Base-by-base conservation (phyloP, 2,329 filamentous ascomycete genomes). In the Penicillium sp. region DNA sequence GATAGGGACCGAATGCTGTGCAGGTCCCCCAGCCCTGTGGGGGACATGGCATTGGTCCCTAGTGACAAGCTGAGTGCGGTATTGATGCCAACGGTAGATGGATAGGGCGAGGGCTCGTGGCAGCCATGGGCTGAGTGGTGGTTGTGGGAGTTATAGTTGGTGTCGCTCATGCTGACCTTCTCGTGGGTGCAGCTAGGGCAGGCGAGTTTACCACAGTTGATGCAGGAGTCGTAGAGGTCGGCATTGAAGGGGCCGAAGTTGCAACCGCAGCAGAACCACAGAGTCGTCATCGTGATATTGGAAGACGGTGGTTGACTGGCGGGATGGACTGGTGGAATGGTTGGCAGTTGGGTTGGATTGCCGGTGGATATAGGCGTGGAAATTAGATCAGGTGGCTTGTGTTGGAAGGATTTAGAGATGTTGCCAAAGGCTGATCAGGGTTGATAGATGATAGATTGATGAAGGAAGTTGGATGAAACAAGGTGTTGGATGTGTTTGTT, bases 251-350 rank as follows among this genome's bases (percentile, higher is more conserved):
- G 74, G 27, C 74, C 74, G 50, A 69, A 70, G 35, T 57, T 54
- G 63, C 74, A 77, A 5, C 60, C 44, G 50, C 73, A 75, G 61
- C 74, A 77, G 57, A 70, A 70, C 74, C 74, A 77, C 24, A 70
- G 52, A 13, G 60, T 61, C 35, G 66, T 50, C 65, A 67, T 69
- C 14, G 13, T 58, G 40, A 40, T 52, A 22, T 41, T 2, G 31
- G 49, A 39, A 41, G 50, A 33, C 5, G 31, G 43, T 49, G 19
- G 24, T 27, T 18, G 36, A 22, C 24, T 33, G 50, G 50, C 37
- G 5, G 37, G 24, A 33, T 33, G 41, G 18, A n/a, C 13, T 27
- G 54, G 54, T 41, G 35, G 27, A 33, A 27, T n/a, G 22, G 11
- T 33, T 53, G 47, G 33, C 50, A 41, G 40, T 50, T 18, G 22